Base-by-base conservation (phyloP, 2,329 filamentous ascomycete species). In the Trichophaea hybrida region DNA sequence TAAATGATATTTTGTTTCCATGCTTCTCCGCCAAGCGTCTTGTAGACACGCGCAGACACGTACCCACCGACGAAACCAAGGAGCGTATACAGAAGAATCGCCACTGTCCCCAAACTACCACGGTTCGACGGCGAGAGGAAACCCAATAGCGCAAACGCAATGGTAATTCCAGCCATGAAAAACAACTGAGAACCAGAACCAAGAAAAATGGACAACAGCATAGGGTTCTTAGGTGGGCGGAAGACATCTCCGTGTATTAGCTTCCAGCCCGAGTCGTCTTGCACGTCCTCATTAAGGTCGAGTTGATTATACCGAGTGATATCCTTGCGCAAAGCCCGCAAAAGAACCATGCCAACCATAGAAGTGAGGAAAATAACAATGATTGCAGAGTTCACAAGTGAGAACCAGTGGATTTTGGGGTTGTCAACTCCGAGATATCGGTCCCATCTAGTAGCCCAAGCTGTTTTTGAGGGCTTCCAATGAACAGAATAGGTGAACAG, bases 391-490 rank as follows among this genome's bases (percentile, higher is more conserved):
- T 95, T 95, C 74, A 97, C 86, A 54, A 98, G 82, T 61, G 90
- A 96, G 76, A 97, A 95, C 93, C 93, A 98, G 73, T 98, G 93
- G 68, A 98, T 97, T 76, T 93, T 94, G 56, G 93, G 90, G 72
- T 97, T 90, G 70, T 90, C 94, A 34, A 98, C 91, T 70, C 97
- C 91, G 38, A 98, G 79, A 71, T 97, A 97, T 74, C 95, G 97
- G 77, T 98, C 93, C 93, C 93, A 98, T 65, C 93, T 82, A 10
- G 93, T 98, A 33, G 93, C 93, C 84, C 94, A 98, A 1, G 86
- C 87, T 1, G 90, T 97, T 0, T 78, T 70, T 0, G 89, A 96
- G 66, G 83, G 81, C 59, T 79, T 80, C 93, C 93, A 98, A 73
- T 84, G 86, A 12, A 97, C 88, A 66, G 86, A 88, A 75, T 98